These are phyloP conservation scores for Suillus weaverae DNA, from an alignment of 768 basidiomycete species.

Conservation along the genomic window DNA sequence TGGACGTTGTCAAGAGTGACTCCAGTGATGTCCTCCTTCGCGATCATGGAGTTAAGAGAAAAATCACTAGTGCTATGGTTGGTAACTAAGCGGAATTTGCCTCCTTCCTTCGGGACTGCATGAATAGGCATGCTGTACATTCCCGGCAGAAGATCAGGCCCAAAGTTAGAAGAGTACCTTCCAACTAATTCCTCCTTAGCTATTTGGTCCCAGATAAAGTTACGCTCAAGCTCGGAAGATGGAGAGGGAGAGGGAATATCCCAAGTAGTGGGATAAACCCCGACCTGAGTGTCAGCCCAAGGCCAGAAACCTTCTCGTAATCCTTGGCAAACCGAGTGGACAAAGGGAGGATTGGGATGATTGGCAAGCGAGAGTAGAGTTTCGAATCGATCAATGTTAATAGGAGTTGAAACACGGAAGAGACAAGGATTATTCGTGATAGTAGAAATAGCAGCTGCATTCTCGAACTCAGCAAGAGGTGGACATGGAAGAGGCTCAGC, in stretches of 20 bases:
- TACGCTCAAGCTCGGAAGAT: slow-evolving; percentile 5
- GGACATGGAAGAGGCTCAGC: not conserved
- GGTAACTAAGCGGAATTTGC: no score
- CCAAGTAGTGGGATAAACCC: not conserved
- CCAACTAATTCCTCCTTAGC: not conserved
- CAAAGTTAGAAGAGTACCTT: no score
- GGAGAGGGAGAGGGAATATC: not conserved
- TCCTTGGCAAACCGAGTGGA: slow-evolving; percentile 23
- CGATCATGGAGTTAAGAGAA: no score
- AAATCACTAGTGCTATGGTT: no score
- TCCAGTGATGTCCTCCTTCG: no score
- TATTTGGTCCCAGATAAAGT: slow-evolving; percentile 26
- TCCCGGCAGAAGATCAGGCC: no score
- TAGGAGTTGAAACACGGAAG: slow-evolving; percentile 24
- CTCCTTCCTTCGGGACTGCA: no score
- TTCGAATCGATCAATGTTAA: slow-evolving; percentile 25
- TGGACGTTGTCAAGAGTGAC: no score
- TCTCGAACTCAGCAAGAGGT: not conserved
- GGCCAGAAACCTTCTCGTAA: slow-evolving; percentile 35
- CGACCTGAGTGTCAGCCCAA: slow-evolving; percentile 20
- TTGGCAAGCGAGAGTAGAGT: slow-evolving; percentile 8
- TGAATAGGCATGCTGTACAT: no score
- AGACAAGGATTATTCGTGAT: slow-evolving; percentile 8
- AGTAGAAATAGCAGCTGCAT: not conserved
- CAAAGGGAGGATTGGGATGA: slow-evolving; percentile 25